Evolutionary conservation across 2,329 filamentous ascomycete genomes (phyloP), one percentile per base, ranked within the genome.

Genomic region (Pyrenophora seminiperda): DNA sequence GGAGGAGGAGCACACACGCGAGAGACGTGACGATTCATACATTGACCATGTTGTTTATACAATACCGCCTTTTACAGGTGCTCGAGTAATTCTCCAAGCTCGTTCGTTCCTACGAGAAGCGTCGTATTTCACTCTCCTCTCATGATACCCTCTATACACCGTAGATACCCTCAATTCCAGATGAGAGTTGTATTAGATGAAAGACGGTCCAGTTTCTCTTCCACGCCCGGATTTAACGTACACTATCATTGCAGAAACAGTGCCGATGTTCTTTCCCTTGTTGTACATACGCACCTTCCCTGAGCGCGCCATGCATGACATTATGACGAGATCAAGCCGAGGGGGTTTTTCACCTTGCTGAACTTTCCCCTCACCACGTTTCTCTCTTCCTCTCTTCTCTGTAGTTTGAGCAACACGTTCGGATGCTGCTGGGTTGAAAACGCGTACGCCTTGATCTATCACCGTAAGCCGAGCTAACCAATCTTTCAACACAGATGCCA

Each of bases 81-180:
- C 24, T 11, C 10, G 24, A 45, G 33, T 30, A 19, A 5, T 11
- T 31, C 2, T 31, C 13, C 5, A 30, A 15, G 7, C 9, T 7
- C 9, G 14, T 4, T 7, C n/a, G 27, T 5, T 15, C 11, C 4
- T 14, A 17, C 14, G 27, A 17, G n/a, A 24, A 18, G 47, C 32
- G 20, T 22, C 1, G 20, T 11, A n/a, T 31, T 31, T 31, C 38
- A 53, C 60, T 60, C 66, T 68, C 65, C 68, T 63, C 66, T 69
- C 67, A 65, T 58, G 67, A 70, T 71, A 70, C 68, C 67, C 66
- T 40, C 19, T 29, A n/a, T n/a, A 40, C 4, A 40, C 7, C 7
- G 15, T 29, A 27, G 24, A 27, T 27, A 10, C 9, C 13, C 24
- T 11, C 24, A 27, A 27, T 27, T 27, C 24, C 2, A 27, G 9